Evolutionary conservation across 108 stramenopile species (phyloP).

Genomic region (Skeletonema tropicum): DNA sequence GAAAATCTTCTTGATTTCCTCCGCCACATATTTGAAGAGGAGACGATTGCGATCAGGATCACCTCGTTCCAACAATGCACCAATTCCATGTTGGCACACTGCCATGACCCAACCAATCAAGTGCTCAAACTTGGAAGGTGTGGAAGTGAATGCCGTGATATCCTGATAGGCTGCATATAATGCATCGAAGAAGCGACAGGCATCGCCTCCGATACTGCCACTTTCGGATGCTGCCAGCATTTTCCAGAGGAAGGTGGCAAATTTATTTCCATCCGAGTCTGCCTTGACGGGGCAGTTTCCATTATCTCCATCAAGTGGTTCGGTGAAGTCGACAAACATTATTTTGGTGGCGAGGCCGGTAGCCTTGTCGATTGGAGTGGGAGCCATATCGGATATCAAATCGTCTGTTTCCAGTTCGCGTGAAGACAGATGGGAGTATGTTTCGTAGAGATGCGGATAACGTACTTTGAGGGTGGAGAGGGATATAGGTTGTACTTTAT

Average conservation of each 20-base stretch:
- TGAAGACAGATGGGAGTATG: conserved; percentile 6
- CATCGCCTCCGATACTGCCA: conserved; percentile 25
- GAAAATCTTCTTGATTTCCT: conserved; percentile 18
- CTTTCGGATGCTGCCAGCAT: conserved; percentile 12
- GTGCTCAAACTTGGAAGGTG: conserved; percentile 8
- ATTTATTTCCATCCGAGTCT: conserved; percentile 23
- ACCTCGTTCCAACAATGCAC: conserved; percentile 5
- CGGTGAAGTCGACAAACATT: conserved; percentile 11
- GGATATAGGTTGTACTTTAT: conserved; percentile 15
- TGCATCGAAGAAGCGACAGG: conserved; percentile 19
- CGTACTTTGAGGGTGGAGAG: conserved; percentile 14
- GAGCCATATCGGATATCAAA: neutral
- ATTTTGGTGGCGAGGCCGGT: conserved; percentile 29
- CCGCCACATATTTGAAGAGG: conserved; percentile 25
- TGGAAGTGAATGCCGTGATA: neutral
- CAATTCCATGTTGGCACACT: neutral
- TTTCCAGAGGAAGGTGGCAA: conserved; percentile 16
- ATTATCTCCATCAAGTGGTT: conserved; percentile 1
- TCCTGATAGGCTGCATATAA: conserved; percentile 16
- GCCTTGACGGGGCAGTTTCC: neutral
- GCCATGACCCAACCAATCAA: conserved; percentile 19
- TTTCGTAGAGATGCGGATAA: conserved; percentile 11
- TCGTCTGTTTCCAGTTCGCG: conserved; percentile 8
- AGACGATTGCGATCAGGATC: conserved; percentile 17
- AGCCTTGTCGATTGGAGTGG: neutral